Evolutionary conservation across 2,329 filamentous ascomycete genomes (phyloP).

Genomic region (Cordyceps fumosorosea): DNA sequence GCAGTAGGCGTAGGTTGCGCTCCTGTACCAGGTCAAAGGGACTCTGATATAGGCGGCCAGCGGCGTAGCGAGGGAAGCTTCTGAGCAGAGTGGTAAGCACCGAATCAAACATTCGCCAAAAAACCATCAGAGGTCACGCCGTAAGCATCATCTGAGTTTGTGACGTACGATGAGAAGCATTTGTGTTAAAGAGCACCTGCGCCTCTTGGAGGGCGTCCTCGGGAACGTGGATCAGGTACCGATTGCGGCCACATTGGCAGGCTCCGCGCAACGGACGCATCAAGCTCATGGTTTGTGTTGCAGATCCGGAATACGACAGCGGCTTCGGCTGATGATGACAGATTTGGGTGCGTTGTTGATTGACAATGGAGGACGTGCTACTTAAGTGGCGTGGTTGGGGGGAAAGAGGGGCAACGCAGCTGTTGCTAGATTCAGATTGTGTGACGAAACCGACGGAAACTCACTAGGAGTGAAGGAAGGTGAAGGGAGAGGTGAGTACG

Average conservation of each 20-base stretch:
- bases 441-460: slow-evolving; percentile 6
- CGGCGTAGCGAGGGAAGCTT: slow-evolving; percentile 64
- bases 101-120: background rate
- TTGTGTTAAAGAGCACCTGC: slow-evolving; percentile 69
- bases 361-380: background rate
- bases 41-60: slow-evolving; percentile 78
- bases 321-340: background rate
- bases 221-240: slow-evolving; percentile 70
- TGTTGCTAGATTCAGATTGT: slow-evolving; percentile 1
- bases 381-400: background rate
- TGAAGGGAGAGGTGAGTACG: background rate
- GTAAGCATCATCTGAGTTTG: background rate
- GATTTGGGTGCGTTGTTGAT: background rate
- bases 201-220: slow-evolving; percentile 43
- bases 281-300: slow-evolving; percentile 33
- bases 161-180: slow-evolving; percentile 62
- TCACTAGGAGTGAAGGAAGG: background rate
- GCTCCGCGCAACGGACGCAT: slow-evolving; percentile 60
- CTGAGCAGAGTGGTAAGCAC: slow-evolving; percentile 23
- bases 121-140: background rate
- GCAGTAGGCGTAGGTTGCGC: slow-evolving; percentile 66
- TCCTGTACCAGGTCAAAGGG: slow-evolving; percentile 74
- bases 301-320: background rate
- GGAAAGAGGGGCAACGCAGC: slow-evolving; percentile 5
- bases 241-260: slow-evolving; percentile 81